These are phyloP conservation scores for Fusarium siculi DNA, from an alignment of 2,329 filamentous ascomycete species.

Conservation along the genomic window DNA sequence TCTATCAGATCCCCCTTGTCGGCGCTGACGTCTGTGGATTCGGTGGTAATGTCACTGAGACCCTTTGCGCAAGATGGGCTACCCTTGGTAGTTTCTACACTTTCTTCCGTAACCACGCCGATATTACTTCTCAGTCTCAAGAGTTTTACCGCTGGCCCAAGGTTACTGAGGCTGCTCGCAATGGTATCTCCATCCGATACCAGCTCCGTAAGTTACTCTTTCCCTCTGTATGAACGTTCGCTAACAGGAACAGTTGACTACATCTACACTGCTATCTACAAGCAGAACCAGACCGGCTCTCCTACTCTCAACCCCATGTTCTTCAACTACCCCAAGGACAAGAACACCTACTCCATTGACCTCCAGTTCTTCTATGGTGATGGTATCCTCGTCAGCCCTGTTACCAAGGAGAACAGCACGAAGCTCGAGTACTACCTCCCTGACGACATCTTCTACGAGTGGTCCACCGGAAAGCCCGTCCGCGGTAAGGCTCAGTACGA, in stretches of 20 bases:
- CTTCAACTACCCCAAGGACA: conserved; percentile 70
- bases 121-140: conserved; percentile 57
- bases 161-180: conserved; percentile 70
- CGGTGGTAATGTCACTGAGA: conserved; percentile 61
- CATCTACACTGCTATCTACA: conserved; percentile 76
- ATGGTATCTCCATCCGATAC: conserved; percentile 76
- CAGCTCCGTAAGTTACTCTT: conserved; percentile 55
- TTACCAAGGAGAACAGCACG: conserved; percentile 56
- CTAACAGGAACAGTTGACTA: conserved; percentile 66
- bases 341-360: conserved; percentile 56
- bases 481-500: conserved; percentile 47
- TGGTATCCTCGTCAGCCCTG: conserved; percentile 58
- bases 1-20: conserved; percentile 76
- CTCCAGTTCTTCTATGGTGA: conserved; percentile 61
- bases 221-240: fast-evolving
- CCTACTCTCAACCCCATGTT: conserved; percentile 77
- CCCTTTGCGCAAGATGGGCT: conserved; percentile 64
- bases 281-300: conserved; percentile 68
- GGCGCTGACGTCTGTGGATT: conserved; percentile 84
- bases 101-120: conserved; percentile 75
- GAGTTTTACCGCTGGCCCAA: conserved; percentile 75
- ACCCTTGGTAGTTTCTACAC: conserved; percentile 73
- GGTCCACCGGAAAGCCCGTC: conserved; percentile 58
- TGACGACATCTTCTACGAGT: conserved; percentile 61
- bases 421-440: conserved; percentile 59